Evolutionary conservation across 2,329 filamentous ascomycete genomes (phyloP).

Genomic region (Fusarium albosuccineum): DNA sequence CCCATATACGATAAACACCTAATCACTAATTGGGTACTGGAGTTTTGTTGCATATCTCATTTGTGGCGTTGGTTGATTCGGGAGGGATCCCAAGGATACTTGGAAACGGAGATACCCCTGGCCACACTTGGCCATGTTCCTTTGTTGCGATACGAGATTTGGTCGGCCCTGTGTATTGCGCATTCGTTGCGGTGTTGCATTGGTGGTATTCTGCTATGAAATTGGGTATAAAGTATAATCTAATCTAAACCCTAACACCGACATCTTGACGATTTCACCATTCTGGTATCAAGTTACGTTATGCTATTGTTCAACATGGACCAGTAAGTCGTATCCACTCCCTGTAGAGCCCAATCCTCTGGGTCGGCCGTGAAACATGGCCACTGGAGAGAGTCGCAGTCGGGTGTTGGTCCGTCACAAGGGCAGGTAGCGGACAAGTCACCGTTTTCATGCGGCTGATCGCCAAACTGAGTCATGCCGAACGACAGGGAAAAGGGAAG

Average conservation of each 20-base stretch:
- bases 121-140: conserved; percentile 40
- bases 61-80: conserved; percentile 42
- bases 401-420: conserved; percentile 7
- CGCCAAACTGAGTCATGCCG: background rate
- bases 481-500: conserved; percentile 23
- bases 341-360: conserved; percentile 57
- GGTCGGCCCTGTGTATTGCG: conserved; percentile 18
- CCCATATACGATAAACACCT: conserved; percentile 21
- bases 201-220: conserved; percentile 11
- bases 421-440: conserved; percentile 21
- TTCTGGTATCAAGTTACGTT: conserved; percentile 4
- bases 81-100: conserved; percentile 24
- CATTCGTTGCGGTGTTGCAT: conserved; percentile 32
- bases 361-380: conserved; percentile 49
- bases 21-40: conserved; percentile 31
- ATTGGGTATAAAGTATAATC: conserved; percentile 38
- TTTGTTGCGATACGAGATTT: conserved; percentile 29
- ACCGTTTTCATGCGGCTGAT: conserved; percentile 8
- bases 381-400: conserved; percentile 38
- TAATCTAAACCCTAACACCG: conserved; percentile 17
- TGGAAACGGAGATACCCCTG: conserved; percentile 47
- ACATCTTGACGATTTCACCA: conserved; percentile 3
- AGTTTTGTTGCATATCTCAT: conserved; percentile 37
- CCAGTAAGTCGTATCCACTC: conserved; percentile 55
- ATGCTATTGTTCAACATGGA: conserved; percentile 48